Evolutionary conservation across 441 rosid species (phyloP).

Genomic region (Corymbia citriodora): DNA sequence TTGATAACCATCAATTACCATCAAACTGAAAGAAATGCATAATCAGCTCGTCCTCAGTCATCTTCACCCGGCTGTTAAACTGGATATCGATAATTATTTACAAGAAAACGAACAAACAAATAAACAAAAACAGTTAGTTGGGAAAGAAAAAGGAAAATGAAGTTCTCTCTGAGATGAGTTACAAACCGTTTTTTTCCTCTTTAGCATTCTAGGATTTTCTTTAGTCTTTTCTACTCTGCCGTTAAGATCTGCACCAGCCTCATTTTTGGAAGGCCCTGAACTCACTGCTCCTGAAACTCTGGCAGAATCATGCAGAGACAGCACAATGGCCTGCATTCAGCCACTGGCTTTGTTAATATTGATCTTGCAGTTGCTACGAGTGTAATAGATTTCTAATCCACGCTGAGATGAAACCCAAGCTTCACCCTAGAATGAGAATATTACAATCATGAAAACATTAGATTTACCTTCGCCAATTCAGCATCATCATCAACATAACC

Average conservation of each 20-base stretch:
- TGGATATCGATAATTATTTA: slow-evolving; percentile 6
- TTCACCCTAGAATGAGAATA: background rate
- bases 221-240: slow-evolving; percentile 26
- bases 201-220: slow-evolving; percentile 26
- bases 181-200: slow-evolving; percentile 51
- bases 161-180: background rate
- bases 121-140: background rate
- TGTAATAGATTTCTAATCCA: background rate
- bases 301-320: slow-evolving; percentile 54
- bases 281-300: slow-evolving; percentile 14
- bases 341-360: background rate
- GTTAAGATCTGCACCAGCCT: background rate
- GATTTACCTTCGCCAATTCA: slow-evolving; percentile 47
- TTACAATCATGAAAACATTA: background rate
- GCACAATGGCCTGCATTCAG: slow-evolving; percentile 59
- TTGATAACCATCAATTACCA: slow-evolving; percentile 34
- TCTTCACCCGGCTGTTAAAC: slow-evolving; percentile 57
- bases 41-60: slow-evolving; percentile 77
- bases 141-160: background rate
- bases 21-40: slow-evolving; percentile 76
- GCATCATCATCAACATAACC: slow-evolving; percentile 37
- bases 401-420: background rate
- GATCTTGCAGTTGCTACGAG: background rate
- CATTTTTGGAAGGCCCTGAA: background rate
- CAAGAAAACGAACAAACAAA: background rate